Percentiles rank a stretch among this genome's conserved stretches.
Evolutionary conservation across 176 grass and related monocot genomes (phyloP).

Genomic region (Bolboschoenus planiculmis): DNA sequence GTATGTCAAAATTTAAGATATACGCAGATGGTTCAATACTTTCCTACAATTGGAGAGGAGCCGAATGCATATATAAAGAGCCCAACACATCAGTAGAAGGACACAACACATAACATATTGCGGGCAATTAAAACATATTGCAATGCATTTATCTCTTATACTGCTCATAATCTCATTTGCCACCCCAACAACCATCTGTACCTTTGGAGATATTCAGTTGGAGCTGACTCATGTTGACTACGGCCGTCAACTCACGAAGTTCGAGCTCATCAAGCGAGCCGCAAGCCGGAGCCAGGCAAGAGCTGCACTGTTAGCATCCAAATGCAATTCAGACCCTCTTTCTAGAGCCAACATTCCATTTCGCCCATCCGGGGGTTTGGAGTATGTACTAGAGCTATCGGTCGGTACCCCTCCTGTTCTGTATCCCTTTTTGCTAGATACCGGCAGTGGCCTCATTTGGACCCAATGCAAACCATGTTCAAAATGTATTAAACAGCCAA

Average conservation of each 20-base stretch:
- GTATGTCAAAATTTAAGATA: no score
- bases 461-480: constrained; percentile 57
- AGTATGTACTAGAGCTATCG: constrained; percentile 28
- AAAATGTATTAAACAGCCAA: constrained; percentile 38
- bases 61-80: constrained; percentile 19
- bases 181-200: not conserved
- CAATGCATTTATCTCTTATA: constrained; percentile 24
- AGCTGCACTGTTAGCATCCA: not conserved
- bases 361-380: not conserved
- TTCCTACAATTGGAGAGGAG: no score
- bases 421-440: constrained; percentile 32
- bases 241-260: not conserved
- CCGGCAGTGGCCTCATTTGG: constrained; percentile 49
- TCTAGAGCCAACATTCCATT: constrained; percentile 6
- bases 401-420: constrained; percentile 46
- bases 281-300: constrained; percentile 31
- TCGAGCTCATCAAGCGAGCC: constrained; percentile 10
- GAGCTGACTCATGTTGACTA: constrained; percentile 19
- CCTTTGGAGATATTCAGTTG: not conserved
- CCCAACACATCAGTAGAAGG: not conserved
- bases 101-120: not conserved
- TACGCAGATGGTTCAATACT: no score
- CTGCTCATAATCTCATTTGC: constrained; percentile 6
- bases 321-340: not conserved
- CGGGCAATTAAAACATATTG: no score